phyloP scores from a whole-genome alignment of 345 rosid genomes.

The Eucalyptus dawsonii region DNA sequence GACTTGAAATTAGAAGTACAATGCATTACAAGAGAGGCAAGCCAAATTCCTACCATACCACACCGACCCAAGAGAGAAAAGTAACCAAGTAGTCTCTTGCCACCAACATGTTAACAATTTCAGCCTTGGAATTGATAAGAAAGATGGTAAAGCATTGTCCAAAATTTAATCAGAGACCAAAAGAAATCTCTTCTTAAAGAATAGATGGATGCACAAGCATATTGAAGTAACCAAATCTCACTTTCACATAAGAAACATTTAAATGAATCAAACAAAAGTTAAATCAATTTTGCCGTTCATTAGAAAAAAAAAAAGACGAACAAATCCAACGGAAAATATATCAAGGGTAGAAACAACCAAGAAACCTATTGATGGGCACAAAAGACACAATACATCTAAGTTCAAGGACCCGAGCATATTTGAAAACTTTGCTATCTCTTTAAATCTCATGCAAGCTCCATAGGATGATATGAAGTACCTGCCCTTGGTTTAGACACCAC shows the following conservation, averaged over 20 bases:
- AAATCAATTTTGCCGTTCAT: neutral
- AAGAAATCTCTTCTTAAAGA: neutral
- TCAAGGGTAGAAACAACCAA: neutral
- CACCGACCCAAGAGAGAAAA: neutral
- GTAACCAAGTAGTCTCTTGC: neutral
- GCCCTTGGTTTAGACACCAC: neutral
- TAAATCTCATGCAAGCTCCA: neutral
- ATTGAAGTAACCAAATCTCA: neutral
- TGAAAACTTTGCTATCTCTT: neutral
- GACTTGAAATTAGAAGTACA: neutral
- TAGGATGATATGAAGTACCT: neutral
- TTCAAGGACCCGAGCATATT: neutral
- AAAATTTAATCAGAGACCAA: neutral
- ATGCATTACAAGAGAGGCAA: neutral
- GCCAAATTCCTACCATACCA: neutral
- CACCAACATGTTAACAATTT: neutral
- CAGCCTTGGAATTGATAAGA: neutral
- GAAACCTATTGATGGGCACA: neutral
- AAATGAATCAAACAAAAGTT: neutral
- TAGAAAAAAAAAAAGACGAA: neutral
- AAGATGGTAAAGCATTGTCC: neutral
- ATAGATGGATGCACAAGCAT: neutral
- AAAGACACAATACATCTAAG: neutral
- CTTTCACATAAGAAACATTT: neutral
- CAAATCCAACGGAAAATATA: neutral